Evolutionary conservation across 805 yeast genomes (phyloP).

Genomic region (Myxozyma lipomycoides): DNA sequence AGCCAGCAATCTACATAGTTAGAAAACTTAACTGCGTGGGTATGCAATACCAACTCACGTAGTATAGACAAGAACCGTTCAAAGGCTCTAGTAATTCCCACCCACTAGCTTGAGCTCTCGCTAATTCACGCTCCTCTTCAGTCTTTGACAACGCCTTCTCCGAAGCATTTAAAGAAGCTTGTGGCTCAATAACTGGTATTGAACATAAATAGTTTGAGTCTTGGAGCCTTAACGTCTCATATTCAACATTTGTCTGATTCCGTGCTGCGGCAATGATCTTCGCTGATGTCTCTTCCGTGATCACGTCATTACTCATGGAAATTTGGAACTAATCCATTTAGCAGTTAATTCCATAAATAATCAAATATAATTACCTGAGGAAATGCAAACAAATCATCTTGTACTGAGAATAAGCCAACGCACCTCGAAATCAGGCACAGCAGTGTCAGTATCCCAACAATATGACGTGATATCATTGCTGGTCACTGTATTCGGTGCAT

Average conservation of each 20-base stretch:
- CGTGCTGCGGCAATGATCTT: background rate
- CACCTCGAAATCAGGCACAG: background rate
- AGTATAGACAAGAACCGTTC: conserved; percentile 26
- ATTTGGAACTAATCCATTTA: background rate
- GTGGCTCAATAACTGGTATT: conserved; percentile 14
- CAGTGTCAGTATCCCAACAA: too few species aligned
- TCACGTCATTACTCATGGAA: background rate
- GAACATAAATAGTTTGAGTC: conserved; percentile 15
- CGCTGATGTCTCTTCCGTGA: conserved; percentile 3
- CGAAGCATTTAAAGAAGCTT: conserved; percentile 8
- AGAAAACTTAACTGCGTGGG: background rate
- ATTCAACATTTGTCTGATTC: background rate
- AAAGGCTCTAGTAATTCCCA: conserved; percentile 28
- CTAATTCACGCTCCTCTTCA: conserved; percentile 25
- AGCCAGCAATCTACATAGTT: conserved; percentile 23
- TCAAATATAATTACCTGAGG: conserved; percentile 28
- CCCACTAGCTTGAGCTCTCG: conserved; percentile 20
- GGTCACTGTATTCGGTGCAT: too few species aligned
- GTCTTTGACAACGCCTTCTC: conserved; percentile 16
- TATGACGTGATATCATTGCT: too few species aligned
- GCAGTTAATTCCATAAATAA: background rate
- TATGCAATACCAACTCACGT: conserved; percentile 8
- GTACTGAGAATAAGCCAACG: conserved; percentile 19
- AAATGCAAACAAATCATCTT: conserved; percentile 27
- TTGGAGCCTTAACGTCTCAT: conserved; percentile 12